Conservation (phyloP, 352 stramenopile genomes). For the Pythium diclinum region DNA sequence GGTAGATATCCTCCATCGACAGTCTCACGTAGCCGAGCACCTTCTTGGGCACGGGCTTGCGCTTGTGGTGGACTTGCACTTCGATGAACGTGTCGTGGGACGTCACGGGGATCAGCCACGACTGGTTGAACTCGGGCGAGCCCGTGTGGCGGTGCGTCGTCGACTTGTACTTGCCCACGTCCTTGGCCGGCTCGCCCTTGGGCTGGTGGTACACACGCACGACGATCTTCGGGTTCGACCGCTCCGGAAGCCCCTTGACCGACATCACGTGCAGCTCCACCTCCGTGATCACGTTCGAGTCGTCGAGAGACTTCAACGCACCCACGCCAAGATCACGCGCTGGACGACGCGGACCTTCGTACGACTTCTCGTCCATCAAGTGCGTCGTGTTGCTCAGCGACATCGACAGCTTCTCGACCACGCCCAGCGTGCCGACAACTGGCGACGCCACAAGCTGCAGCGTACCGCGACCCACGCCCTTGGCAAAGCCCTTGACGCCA, state of each 20-base stretch:
- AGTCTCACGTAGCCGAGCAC: slow-evolving; percentile 64
- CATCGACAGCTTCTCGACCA: slow-evolving; percentile 80
- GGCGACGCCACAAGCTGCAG: slow-evolving; percentile 75
- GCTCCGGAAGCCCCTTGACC: slow-evolving; percentile 64
- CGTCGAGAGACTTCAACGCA: slow-evolving; percentile 66
- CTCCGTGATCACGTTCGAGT: slow-evolving; percentile 86
- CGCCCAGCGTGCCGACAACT: slow-evolving; percentile 78
- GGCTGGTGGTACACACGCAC: slow-evolving; percentile 60
- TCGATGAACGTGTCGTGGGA: slow-evolving; percentile 79
- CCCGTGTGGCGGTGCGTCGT: slow-evolving; percentile 58
- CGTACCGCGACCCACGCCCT: slow-evolving; percentile 74
- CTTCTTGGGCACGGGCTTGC: slow-evolving; percentile 83
- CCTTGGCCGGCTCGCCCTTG: slow-evolving; percentile 38
- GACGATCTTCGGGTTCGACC: slow-evolving; percentile 66
- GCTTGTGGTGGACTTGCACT: slow-evolving; percentile 80
- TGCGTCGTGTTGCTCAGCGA: slow-evolving; percentile 87
- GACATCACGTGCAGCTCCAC: slow-evolving; percentile 76
- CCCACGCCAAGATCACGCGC: slow-evolving; percentile 56
- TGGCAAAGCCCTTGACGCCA: slow-evolving; percentile 81
- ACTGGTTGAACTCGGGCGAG: slow-evolving; percentile 79
- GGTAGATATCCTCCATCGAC: slow-evolving; percentile 85
- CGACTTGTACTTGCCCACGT: slow-evolving; percentile 69
- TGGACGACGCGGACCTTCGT: slow-evolving; percentile 70
- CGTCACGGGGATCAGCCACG: slow-evolving; percentile 71
- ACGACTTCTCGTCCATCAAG: slow-evolving; percentile 77